Percentiles rank a stretch among this genome's conserved stretches.
These are phyloP conservation scores for Ceriops tagal DNA, from an alignment of 345 rosid species.

Conservation along the genomic window DNA sequence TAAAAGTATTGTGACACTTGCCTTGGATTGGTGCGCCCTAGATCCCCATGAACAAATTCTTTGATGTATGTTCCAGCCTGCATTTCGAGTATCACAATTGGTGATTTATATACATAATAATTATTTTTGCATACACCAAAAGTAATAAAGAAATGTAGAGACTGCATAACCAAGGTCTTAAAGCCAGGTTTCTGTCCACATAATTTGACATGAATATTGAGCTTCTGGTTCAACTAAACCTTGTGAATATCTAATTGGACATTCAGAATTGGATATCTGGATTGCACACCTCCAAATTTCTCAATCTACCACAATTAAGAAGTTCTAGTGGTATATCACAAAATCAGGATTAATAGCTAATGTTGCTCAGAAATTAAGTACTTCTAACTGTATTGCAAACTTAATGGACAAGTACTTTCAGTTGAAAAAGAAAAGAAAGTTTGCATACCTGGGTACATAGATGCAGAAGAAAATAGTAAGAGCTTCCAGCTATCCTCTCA, in stretches of 20 bases:
- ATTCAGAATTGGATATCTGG: not conserved
- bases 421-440: not conserved
- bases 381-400: no score
- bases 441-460: constrained; percentile 78
- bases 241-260: not conserved
- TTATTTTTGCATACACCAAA: not conserved
- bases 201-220: no score
- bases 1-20: constrained; percentile 18
- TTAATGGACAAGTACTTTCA: no score
- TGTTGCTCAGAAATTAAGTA: not conserved
- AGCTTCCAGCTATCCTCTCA: constrained; percentile 63
- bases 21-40: constrained; percentile 93
- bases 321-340: not conserved
- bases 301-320: not conserved
- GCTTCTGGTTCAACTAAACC: no score
- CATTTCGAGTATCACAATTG: constrained; percentile 16
- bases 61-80: constrained; percentile 98
- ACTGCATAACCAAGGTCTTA: no score
- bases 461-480: constrained; percentile 82
- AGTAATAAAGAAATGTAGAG: no score
- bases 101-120: no score
- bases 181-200: no score
- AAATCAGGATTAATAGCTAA: not conserved
- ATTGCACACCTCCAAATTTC: not conserved
- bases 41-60: constrained; percentile 97